Percentiles rank a stretch among this genome's conserved stretches.
Evolutionary conservation across 202 grass and related monocot genomes (phyloP).

Genomic region (Cymbopogon flexuosus): DNA sequence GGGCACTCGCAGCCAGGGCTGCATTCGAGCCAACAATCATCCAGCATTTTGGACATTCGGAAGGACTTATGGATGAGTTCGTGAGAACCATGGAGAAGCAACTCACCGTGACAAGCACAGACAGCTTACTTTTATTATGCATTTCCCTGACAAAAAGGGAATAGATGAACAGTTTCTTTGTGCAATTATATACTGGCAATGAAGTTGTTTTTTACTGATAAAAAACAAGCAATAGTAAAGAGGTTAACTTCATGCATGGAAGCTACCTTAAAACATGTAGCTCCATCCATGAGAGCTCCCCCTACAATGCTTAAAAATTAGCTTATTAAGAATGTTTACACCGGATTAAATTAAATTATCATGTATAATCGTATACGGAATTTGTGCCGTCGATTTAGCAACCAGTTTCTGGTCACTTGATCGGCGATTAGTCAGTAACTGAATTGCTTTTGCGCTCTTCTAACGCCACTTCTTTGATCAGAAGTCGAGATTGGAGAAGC

Average conservation of each 20-base stretch:
- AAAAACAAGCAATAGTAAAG: constrained; percentile 21
- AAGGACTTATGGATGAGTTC: constrained; percentile 2
- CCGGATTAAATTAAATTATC: constrained; percentile 19
- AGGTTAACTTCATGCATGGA: constrained; percentile 36
- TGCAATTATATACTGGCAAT: no score
- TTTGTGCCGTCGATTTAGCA: constrained; percentile 4
- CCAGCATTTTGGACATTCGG: not conserved
- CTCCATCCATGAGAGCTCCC: constrained; percentile 45
- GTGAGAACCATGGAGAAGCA: not conserved
- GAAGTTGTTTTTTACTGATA: constrained; percentile 18
- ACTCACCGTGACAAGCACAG: not conserved
- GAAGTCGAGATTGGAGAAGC: constrained; percentile 51
- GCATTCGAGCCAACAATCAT: not conserved
- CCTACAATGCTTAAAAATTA: constrained; percentile 19
- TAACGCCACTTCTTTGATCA: constrained; percentile 1
- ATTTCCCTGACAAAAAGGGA: no score
- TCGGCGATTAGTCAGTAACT: constrained; percentile 28
- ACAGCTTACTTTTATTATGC: not conserved
- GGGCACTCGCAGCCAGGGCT: not conserved
- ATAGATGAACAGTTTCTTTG: no score
- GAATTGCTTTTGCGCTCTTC: not conserved
- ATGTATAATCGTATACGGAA: not conserved
- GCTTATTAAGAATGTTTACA: not conserved
- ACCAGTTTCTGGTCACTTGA: not conserved
- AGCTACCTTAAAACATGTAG: constrained; percentile 84